Percentiles rank a stretch among this genome's conserved stretches.
Conservation (phyloP, 2,329 filamentous ascomycete genomes). For the Aspergillus uvarum region DNA sequence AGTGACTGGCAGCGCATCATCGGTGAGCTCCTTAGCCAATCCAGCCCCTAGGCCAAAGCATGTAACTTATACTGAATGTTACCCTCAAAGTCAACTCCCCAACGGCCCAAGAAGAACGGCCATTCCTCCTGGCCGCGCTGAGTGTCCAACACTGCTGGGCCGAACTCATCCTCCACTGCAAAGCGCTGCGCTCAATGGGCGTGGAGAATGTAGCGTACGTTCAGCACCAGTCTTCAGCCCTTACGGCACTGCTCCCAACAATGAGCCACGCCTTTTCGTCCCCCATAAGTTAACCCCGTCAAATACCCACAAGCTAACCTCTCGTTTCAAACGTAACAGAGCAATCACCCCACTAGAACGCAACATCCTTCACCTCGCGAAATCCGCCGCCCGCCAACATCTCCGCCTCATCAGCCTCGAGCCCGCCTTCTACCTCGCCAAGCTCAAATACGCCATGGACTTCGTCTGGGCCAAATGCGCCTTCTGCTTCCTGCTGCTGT, state of each 20-base stretch:
- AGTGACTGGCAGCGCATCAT: conserved; percentile 41
- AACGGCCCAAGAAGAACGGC: conserved; percentile 32
- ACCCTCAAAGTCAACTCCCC: conserved; percentile 26
- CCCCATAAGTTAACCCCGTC: background rate
- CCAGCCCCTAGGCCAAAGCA: background rate
- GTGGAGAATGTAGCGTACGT: conserved; percentile 50
- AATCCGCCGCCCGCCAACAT: conserved; percentile 52
- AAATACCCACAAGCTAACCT: background rate
- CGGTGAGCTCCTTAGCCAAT: conserved; percentile 20
- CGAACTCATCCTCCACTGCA: conserved; percentile 53
- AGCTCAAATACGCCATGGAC: conserved; percentile 56
- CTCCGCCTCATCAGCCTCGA: conserved; percentile 50
- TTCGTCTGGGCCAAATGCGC: conserved; percentile 61
- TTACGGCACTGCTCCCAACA: background rate
- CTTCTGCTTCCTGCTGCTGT: conserved; percentile 56
- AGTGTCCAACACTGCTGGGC: conserved; percentile 56
- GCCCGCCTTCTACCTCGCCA: conserved; percentile 50
- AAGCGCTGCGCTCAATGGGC: conserved; percentile 51
- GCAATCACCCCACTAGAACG: conserved; percentile 52
- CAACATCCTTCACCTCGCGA: conserved; percentile 52
- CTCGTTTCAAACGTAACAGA: conserved; percentile 10
- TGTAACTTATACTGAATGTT: background rate
- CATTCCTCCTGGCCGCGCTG: conserved; percentile 48
- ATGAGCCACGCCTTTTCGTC: background rate
- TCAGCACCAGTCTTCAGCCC: background rate